These are phyloP conservation scores for Herpetomonas tarakana DNA, from an alignment of 208 protist genomes.

Conservation along the genomic window DNA sequence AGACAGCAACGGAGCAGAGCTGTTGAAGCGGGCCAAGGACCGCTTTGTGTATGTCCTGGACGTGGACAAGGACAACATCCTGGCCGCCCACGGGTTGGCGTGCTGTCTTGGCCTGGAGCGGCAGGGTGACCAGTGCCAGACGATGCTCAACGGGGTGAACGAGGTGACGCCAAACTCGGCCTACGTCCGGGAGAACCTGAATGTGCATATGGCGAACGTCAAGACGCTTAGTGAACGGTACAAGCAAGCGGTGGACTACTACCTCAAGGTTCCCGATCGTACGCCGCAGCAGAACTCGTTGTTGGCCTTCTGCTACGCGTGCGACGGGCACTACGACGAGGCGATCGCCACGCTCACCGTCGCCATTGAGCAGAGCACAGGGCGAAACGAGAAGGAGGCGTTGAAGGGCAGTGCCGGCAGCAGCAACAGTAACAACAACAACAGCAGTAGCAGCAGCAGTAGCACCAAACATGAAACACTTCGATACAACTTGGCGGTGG, in stretches of 20 bases:
- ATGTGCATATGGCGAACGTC: constrained; percentile 71
- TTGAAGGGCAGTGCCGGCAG: constrained; percentile 5
- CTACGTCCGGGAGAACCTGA: constrained; percentile 39
- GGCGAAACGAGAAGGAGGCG: constrained; percentile 10
- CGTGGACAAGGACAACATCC: constrained; percentile 63
- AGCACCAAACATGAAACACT: constrained; percentile 34
- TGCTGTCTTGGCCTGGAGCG: constrained; percentile 77
- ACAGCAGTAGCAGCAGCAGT: constrained; percentile 1
- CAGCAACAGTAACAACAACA: not conserved
- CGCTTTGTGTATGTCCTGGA: constrained; percentile 54
- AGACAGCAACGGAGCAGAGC: constrained; percentile 36
- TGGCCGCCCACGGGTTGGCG: constrained; percentile 78
- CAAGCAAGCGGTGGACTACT: constrained; percentile 79
- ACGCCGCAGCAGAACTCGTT: constrained; percentile 56
- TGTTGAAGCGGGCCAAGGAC: constrained; percentile 39
- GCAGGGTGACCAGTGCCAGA: constrained; percentile 55
- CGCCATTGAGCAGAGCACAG: constrained; percentile 17
- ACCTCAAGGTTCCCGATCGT: constrained; percentile 24
- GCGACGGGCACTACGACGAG: constrained; percentile 49
- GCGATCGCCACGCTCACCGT: constrained; percentile 46
- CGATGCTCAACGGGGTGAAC: constrained; percentile 65
- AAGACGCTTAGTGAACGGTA: constrained; percentile 71
- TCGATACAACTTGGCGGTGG: constrained; percentile 65
- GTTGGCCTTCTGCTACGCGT: constrained; percentile 71
- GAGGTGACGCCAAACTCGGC: constrained; percentile 60